Conservation (phyloP, 768 basidiomycete genomes). For the Leucocoprinus birnbaumii region DNA sequence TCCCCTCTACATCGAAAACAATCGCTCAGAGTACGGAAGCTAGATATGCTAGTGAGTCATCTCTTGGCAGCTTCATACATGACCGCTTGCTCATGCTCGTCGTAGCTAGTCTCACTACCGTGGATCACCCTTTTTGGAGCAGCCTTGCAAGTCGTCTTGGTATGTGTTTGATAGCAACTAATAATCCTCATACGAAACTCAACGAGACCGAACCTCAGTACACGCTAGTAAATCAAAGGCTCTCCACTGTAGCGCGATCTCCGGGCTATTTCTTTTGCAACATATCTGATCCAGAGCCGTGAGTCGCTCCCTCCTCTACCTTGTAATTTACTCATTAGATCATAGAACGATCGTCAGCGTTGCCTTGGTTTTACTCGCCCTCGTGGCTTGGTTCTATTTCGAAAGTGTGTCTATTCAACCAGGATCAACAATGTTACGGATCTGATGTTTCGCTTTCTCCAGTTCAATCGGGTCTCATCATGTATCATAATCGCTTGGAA, state of each 20-base stretch:
- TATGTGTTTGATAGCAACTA: background rate
- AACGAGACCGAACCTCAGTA: slow-evolving; percentile 2
- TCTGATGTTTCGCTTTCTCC: background rate
- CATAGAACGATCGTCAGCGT: slow-evolving; percentile 8
- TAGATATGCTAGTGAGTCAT: slow-evolving; percentile 3
- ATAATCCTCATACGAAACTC: background rate
- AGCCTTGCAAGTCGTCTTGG: slow-evolving; percentile 4
- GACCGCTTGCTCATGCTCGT: background rate
- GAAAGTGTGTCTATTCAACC: background rate
- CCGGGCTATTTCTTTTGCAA: slow-evolving; percentile 1
- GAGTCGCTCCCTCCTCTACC: background rate
- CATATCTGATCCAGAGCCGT: slow-evolving; percentile 5
- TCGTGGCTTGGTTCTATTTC: background rate
- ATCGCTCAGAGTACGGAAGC: background rate
- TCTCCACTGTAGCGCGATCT: background rate
- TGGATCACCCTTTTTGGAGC: slow-evolving; percentile 1
- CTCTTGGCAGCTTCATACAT: background rate
- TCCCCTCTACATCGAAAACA: background rate
- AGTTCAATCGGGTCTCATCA: slow-evolving; percentile 7
- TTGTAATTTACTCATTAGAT: background rate
- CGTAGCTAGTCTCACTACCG: slow-evolving; percentile 5
- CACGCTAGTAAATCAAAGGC: background rate
- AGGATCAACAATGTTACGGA: too few relatives aligned
- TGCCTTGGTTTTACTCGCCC: background rate
- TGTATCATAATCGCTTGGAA: slow-evolving; percentile 7